Evolutionary conservation across 768 basidiomycete genomes (phyloP).

Genomic region (Leucocoprinus birnbaumii): DNA sequence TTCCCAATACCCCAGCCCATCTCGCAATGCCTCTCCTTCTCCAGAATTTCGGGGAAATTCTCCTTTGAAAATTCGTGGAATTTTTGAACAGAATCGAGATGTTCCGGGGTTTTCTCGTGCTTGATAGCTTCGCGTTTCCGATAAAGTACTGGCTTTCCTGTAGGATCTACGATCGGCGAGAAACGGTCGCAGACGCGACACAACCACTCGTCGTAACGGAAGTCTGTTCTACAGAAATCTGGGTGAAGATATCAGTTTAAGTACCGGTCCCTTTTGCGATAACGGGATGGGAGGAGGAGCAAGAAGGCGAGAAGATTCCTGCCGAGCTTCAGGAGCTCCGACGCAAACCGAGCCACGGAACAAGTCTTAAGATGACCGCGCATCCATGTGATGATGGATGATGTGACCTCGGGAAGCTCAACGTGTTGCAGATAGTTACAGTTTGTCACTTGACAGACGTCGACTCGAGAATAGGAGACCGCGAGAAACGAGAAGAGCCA

Average conservation of each 20-base stretch:
- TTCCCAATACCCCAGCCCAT: background rate
- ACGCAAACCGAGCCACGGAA: background rate
- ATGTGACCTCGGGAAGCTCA: constrained; percentile 3
- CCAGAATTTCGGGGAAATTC: background rate
- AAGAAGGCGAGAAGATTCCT: background rate
- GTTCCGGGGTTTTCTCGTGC: background rate
- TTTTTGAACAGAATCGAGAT: background rate
- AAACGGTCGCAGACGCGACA: constrained; percentile 9
- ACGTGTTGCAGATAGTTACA: too few species aligned
- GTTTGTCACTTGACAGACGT: background rate
- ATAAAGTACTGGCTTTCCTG: background rate
- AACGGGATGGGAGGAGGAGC: background rate
- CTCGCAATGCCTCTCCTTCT: background rate
- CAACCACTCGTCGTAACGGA: constrained; percentile 7
- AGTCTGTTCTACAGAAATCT: constrained; percentile 9
- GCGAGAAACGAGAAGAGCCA: background rate
- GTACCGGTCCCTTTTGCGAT: background rate
- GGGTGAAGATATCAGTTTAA: background rate
- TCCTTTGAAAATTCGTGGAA: background rate
- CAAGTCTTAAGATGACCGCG: background rate
- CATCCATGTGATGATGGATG: constrained; percentile 1
- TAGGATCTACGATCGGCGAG: background rate
- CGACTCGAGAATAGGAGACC: background rate
- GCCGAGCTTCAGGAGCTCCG: background rate
- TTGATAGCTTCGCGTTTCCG: background rate